phyloP scores from a whole-genome alignment of 805 yeast species.

The Yarrowia deformans region DNA sequence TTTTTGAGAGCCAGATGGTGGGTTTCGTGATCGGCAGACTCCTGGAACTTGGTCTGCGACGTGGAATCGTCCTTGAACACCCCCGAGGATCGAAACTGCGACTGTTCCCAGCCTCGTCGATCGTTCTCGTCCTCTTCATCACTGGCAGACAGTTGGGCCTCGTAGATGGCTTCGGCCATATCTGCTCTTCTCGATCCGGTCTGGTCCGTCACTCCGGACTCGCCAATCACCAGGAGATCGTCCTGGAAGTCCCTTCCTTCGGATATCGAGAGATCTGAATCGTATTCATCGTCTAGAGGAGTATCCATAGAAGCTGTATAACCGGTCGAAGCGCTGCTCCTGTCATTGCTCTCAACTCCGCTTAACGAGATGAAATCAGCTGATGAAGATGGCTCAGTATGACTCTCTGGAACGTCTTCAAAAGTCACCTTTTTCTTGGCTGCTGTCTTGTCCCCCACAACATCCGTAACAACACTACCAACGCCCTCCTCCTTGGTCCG shows the following conservation, averaged over 20 bases:
- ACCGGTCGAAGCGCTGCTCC: background rate
- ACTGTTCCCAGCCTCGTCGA: slow-evolving; percentile 16
- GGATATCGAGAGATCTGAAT: slow-evolving; percentile 21
- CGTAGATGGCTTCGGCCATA: slow-evolving; percentile 32
- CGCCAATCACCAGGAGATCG: slow-evolving; percentile 10
- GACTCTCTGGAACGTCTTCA: background rate
- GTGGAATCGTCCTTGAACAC: slow-evolving; percentile 8
- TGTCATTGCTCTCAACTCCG: background rate
- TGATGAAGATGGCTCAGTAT: background rate
- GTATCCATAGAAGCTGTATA: background rate
- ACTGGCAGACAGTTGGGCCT: slow-evolving; percentile 31
- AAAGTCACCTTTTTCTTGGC: slow-evolving; percentile 19
- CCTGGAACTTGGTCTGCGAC: slow-evolving; percentile 6
- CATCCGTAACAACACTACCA: too few relatives aligned
- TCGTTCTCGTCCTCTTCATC: slow-evolving; percentile 29
- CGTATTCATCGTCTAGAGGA: slow-evolving; percentile 9
- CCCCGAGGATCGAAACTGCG: slow-evolving; percentile 29
- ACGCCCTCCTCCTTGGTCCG: background rate
- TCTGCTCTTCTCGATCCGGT: slow-evolving; percentile 3
- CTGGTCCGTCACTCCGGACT: slow-evolving; percentile 21
- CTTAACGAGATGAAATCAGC: slow-evolving; percentile 19
- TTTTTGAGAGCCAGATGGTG: slow-evolving; percentile 20
- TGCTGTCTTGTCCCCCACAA: too few relatives aligned
- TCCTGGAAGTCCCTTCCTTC: slow-evolving; percentile 30
- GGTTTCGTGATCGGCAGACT: slow-evolving; percentile 6